These are phyloP conservation scores for Silene uniflora DNA, from an alignment of 148 eudicot species.

Conservation along the genomic window DNA sequence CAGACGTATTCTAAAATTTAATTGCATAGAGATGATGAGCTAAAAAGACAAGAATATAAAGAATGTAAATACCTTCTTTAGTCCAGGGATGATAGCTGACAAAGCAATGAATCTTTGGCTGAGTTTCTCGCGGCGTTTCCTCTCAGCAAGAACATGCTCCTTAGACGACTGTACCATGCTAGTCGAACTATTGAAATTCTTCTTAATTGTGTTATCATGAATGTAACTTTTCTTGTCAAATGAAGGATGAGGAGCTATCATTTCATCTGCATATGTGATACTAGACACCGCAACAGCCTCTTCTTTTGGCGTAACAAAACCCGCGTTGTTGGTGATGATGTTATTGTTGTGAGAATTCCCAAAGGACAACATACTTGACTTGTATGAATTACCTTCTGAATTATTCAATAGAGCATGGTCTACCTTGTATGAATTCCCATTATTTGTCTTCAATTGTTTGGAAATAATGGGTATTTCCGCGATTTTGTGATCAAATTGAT, in stretches of 20 bases:
- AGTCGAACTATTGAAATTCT: slow-evolving; percentile 10
- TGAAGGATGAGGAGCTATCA: slow-evolving; percentile 23
- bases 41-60: not conserved
- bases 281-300: slow-evolving; percentile 25
- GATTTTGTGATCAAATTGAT: slow-evolving; percentile 17
- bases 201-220: slow-evolving; percentile 26
- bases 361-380: slow-evolving; percentile 30
- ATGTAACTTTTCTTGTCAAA: slow-evolving; percentile 27
- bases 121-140: slow-evolving; percentile 59
- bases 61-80: slow-evolving; percentile 50
- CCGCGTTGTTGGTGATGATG: not conserved
- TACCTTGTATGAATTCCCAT: slow-evolving; percentile 11
- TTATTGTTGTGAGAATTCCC: slow-evolving; percentile 27
- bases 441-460: slow-evolving; percentile 22
- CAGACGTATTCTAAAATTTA: too few species aligned
- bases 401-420: slow-evolving; percentile 23
- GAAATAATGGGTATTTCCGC: slow-evolving; percentile 25
- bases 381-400: slow-evolving; percentile 13
- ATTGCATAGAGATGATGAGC: not conserved
- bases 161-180: slow-evolving; percentile 37
- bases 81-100: slow-evolving; percentile 60
- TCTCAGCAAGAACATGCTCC: slow-evolving; percentile 63
- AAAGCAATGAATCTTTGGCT: slow-evolving; percentile 58
- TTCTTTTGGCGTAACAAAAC: slow-evolving; percentile 33
- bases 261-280: slow-evolving; percentile 23